Evolutionary conservation across 2,329 filamentous ascomycete genomes (phyloP), one percentile per base, ranked within the genome.

Genomic region (Beauveria sp.): DNA sequence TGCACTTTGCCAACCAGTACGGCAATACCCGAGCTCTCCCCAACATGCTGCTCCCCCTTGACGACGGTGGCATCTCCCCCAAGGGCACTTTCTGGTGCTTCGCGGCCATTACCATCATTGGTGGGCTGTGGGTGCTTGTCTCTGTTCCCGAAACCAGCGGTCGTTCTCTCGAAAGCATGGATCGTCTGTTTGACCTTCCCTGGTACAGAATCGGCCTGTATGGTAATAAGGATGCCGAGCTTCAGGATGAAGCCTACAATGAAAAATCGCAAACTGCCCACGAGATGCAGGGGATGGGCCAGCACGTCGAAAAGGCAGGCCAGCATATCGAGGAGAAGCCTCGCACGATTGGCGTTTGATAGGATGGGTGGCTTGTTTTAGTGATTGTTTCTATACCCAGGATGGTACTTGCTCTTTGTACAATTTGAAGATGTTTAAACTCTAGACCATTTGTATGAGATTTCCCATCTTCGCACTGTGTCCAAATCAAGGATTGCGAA

Each of bases 31-130:
- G 89, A 41, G 88, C 89, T 0, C 86, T 91, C 0, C 89, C 89
- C 1, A 83, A 85, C 65, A 90, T 92, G 88, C 82, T 92, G 50
- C 77, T 92, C 1, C 65, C 75, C 9, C 60, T 63, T 0, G 20
- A 63, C 0, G 40, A 76, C 1, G 80, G 80, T 2, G 82, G 82
- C 1, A 80, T 85, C 63, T 77, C 72, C 14, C 78, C 80, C 43
- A 83, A 80, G 62, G 90, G 90, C 0, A 92, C 89, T 0, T 92
- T 92, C 77, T 87, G 88, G 82, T 89, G 87, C 75, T 92, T 92
- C 72, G 79, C 82, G 0, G 83, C 80, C 3, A 79, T 92, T 10
- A 92, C 89, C 0, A 65, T 88, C 1, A 50, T 91, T 5, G 89
- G 89, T 30, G 83, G 87, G 3, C 37, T 80, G 3, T 92, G 87